Percentiles rank a stretch among this genome's conserved stretches.
Conservation (phyloP, 202 grass and related monocot species). For the Schoenoplectus triqueter region DNA sequence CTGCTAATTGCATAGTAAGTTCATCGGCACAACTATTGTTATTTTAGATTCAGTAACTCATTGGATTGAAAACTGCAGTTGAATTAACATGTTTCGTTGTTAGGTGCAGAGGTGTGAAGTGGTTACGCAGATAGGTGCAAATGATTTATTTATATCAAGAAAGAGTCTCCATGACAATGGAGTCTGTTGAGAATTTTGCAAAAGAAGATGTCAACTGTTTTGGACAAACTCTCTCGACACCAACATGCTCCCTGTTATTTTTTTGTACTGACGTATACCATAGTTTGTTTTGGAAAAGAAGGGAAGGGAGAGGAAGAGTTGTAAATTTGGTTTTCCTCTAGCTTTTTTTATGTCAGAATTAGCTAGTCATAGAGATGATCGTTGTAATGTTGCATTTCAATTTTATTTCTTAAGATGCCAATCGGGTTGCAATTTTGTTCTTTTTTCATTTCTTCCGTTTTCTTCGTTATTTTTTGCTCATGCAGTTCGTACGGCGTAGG, state of each 20-base stretch:
- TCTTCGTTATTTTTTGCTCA: not conserved
- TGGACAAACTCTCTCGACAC: slow-evolving; percentile 4
- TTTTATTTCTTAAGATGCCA: slow-evolving; percentile 14
- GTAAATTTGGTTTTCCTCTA: slow-evolving; percentile 37
- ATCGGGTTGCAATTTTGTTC: not conserved
- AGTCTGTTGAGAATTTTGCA: slow-evolving; percentile 17
- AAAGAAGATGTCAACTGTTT: not conserved
- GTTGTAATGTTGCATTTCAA: slow-evolving; percentile 19
- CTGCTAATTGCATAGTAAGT: slow-evolving; percentile 30
- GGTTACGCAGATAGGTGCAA: slow-evolving; percentile 5
- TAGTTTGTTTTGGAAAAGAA: slow-evolving; percentile 22
- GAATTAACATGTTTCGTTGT: slow-evolving; percentile 13
- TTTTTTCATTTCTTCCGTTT: not conserved
- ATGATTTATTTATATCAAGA: not conserved
- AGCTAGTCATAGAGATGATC: slow-evolving; percentile 33
- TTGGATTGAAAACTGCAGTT: not conserved
- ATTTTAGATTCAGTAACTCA: not conserved
- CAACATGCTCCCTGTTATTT: slow-evolving; percentile 39
- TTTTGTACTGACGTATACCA: slow-evolving; percentile 22
- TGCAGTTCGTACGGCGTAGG: not conserved
- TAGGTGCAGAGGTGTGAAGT: slow-evolving; percentile 26
- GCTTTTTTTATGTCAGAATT: slow-evolving; percentile 20
- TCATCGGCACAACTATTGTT: not conserved
- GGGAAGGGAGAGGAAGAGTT: not conserved
- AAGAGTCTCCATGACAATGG: not conserved